Conservation (phyloP, 2,329 filamentous ascomycete genomes). For the Venturia aucupariae region DNA sequence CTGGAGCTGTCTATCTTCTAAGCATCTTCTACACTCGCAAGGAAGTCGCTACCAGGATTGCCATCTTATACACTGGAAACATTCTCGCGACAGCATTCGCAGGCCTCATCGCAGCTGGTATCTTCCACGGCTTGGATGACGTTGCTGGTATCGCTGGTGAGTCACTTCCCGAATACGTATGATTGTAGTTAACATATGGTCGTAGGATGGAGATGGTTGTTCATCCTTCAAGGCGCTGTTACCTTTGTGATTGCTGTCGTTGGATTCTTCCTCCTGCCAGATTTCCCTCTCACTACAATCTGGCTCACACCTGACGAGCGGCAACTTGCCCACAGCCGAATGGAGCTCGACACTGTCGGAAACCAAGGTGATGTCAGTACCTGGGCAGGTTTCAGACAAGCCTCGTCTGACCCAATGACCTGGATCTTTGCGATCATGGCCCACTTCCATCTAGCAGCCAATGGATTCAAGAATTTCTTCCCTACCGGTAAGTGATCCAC, state of each 20-base stretch:
- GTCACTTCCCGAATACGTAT: neutral
- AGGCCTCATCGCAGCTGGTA: constrained; percentile 42
- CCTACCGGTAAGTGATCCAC: constrained; percentile 15
- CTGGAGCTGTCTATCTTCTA: constrained; percentile 50
- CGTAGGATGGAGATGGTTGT: constrained; percentile 33
- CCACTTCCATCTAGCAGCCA: constrained; percentile 15
- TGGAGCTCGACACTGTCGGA: neutral
- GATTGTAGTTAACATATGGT: neutral
- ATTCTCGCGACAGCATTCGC: constrained; percentile 47
- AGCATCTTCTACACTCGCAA: constrained; percentile 59
- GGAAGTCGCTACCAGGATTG: constrained; percentile 46
- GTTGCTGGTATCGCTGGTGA: constrained; percentile 28
- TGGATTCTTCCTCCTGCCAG: constrained; percentile 18
- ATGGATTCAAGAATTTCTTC: constrained; percentile 27
- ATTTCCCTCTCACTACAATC: constrained; percentile 7
- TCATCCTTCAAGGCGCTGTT: constrained; percentile 28
- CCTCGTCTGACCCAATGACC: no score
- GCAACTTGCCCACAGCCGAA: constrained; percentile 12
- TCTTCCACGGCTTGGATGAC: constrained; percentile 29
- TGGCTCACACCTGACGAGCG: constrained; percentile 11
- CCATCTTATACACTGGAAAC: constrained; percentile 46
- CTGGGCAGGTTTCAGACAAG: constrained; percentile 24
- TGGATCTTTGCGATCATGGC: constrained; percentile 25
- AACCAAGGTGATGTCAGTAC: constrained; percentile 21
- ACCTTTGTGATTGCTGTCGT: constrained; percentile 27